Percentiles rank a stretch among this genome's conserved stretches.
These are phyloP conservation scores for Apophysomyces variabilis DNA, from an alignment of 371 early-diverging fungal species.

Conservation along the genomic window DNA sequence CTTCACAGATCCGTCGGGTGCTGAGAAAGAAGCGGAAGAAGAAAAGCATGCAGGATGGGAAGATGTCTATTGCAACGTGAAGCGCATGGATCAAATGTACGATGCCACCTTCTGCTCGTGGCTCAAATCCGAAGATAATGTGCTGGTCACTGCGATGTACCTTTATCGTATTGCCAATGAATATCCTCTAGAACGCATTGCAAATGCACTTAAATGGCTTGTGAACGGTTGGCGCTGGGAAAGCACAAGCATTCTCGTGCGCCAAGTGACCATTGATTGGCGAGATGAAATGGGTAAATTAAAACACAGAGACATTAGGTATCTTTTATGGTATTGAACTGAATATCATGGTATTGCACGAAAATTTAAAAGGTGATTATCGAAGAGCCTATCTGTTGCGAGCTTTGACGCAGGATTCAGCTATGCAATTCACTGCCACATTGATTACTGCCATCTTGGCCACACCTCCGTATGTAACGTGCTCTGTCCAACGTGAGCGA, in stretches of 20 bases:
- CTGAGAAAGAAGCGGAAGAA: conserved; percentile 12
- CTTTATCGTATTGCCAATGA: conserved; percentile 77
- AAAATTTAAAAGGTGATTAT: conserved; percentile 42
- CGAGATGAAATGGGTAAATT: conserved; percentile 36
- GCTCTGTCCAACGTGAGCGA: conserved; percentile 53
- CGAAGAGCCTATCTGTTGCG: conserved; percentile 58
- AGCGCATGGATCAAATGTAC: conserved; percentile 74
- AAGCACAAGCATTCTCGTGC: conserved; percentile 64
- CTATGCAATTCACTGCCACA: conserved; percentile 62
- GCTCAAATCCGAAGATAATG: conserved; percentile 77
- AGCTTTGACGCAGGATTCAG: conserved; percentile 62
- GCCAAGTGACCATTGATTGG: conserved; percentile 75
- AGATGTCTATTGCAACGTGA: conserved; percentile 70
- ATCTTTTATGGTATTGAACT: neutral
- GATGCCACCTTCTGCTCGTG: conserved; percentile 77
- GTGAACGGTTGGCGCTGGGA: conserved; percentile 73
- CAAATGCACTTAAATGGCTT: conserved; percentile 74
- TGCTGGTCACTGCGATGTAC: conserved; percentile 71
- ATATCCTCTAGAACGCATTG: conserved; percentile 70
- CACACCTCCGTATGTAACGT: conserved; percentile 41
- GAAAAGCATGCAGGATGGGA: conserved; percentile 43
- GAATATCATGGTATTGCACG: neutral
- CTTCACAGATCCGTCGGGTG: conserved; percentile 10
- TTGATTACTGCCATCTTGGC: conserved; percentile 48
- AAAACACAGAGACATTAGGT: neutral